Evolutionary conservation across 371 early-diverging fungal species (phyloP), one percentile per base, ranked within the genome.

Genomic region (Lichtheimia ramosa): DNA sequence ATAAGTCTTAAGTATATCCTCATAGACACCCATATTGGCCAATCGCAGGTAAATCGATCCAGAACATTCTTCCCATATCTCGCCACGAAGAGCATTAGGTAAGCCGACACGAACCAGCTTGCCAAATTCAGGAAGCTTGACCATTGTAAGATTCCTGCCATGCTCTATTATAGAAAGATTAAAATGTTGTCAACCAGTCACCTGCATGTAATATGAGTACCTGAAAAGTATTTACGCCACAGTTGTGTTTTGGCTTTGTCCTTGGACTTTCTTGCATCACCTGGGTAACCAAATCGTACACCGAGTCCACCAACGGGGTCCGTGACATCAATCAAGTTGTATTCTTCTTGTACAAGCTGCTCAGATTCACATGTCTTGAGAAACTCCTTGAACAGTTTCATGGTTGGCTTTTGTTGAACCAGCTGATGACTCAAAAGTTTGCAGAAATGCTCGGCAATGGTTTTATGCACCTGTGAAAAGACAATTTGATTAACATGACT

Each of bases 21-120:
- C 77, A 67, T 95, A 97, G 12, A 91, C 82, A 7, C 95, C 96
- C 16, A 83, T 82, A 61, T 94, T 89, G 74, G 89, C 84, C 63
- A 89, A 90, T n/a, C 98, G 79, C 57, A 92, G 81, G 58, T 86
- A 94, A 57, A 96, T 86, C 5, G 96, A 88, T 5, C 99, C 99
- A 18, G 90, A 90, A 68, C 92, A 92, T 4, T 92, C 71, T 73
- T 97, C 98, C 99, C 99, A 98, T 10, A 97, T 83, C 73, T 98
- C 99, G 12, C 97, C 96, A 24, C 99, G 89, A 56, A 97, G 71
- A 23, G 81, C 71, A 68, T 95, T 94, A 1, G 98, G 96, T 42
- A 97, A 73, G 6, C 99, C 99, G 0, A 96, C 89, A 6, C 96
- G 88, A 18, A 96, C 89, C 42, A 98, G 81, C 56, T 92, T 91